Evolutionary conservation across 768 basidiomycete species (phyloP).

Genomic region (Boletellus sp.): DNA sequence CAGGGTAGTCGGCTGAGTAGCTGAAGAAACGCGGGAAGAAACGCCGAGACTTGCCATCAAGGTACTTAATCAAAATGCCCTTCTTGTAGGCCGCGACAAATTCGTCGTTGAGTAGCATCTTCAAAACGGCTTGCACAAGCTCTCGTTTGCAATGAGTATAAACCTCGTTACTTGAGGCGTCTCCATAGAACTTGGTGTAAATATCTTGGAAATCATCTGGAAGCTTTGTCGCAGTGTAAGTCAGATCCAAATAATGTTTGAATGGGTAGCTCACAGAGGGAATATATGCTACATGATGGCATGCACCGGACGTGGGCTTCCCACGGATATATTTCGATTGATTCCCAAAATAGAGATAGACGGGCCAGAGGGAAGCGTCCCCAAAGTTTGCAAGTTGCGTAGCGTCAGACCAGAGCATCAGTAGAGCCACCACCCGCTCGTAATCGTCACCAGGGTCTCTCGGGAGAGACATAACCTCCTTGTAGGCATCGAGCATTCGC

Average conservation of each 20-base stretch:
- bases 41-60: not conserved
- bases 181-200: not conserved
- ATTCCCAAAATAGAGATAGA: constrained; percentile 19
- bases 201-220: not conserved
- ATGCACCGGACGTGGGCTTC: not conserved
- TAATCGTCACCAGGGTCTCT: not conserved
- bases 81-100: not conserved
- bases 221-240: not conserved
- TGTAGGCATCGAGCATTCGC: not conserved
- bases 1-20: constrained; percentile 2
- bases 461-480: not conserved
- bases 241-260: not conserved
- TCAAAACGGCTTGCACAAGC: constrained; percentile 1
- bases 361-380: constrained; percentile 23
- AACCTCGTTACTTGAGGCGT: not conserved
- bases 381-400: constrained; percentile 33
- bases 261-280: not conserved
- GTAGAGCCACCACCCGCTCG: not conserved
- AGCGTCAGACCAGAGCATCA: constrained; percentile 33
- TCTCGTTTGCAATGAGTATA: constrained; percentile 3
- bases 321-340: constrained; percentile 14
- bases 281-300: not conserved
- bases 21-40: not conserved
- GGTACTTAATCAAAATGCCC: not conserved
- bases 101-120: not conserved